Conservation (phyloP, 179 eudicot species). For the Silene noctiflora region DNA sequence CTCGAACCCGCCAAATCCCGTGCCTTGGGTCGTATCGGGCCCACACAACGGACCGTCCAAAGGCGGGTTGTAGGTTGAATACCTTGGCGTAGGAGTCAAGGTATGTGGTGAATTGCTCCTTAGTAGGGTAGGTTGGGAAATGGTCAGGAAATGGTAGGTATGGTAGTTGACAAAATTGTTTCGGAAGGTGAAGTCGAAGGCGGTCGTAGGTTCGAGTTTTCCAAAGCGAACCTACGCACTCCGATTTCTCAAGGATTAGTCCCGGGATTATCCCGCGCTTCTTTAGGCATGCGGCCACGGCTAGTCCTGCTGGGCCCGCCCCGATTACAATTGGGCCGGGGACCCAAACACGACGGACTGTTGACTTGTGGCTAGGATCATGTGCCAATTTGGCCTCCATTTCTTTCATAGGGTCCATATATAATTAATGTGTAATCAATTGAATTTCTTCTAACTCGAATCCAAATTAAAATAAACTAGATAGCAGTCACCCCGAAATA, state of each 20-base stretch:
- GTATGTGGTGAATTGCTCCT: conserved; percentile 53
- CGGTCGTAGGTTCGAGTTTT: conserved; percentile 71
- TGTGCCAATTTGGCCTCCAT: conserved; percentile 49
- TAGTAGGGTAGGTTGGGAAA: conserved; percentile 69
- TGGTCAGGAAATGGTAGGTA: conserved; percentile 52
- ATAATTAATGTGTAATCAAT: not conserved
- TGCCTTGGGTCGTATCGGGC: conserved; percentile 46
- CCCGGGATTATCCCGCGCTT: conserved; percentile 51
- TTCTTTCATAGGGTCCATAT: conserved; percentile 50
- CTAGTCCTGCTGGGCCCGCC: conserved; percentile 89
- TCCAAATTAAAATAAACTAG: not conserved
- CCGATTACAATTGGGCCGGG: conserved; percentile 80
- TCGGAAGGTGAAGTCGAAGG: conserved; percentile 74
- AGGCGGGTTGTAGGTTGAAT: conserved; percentile 53
- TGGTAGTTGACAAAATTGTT: conserved; percentile 75
- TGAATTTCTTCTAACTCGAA: no score
- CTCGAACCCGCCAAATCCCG: conserved; percentile 58
- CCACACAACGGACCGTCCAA: conserved; percentile 41
- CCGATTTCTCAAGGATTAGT: conserved; percentile 54
- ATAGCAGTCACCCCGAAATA: not conserved
- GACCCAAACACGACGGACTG: conserved; percentile 35
- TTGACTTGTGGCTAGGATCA: conserved; percentile 34
- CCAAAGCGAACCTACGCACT: conserved; percentile 84
- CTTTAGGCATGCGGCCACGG: conserved; percentile 64
- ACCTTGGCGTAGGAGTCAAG: conserved; percentile 48